phyloP scores from a whole-genome alignment of 139 green algal genomes.

The Spirogloea muscicola region DNA sequence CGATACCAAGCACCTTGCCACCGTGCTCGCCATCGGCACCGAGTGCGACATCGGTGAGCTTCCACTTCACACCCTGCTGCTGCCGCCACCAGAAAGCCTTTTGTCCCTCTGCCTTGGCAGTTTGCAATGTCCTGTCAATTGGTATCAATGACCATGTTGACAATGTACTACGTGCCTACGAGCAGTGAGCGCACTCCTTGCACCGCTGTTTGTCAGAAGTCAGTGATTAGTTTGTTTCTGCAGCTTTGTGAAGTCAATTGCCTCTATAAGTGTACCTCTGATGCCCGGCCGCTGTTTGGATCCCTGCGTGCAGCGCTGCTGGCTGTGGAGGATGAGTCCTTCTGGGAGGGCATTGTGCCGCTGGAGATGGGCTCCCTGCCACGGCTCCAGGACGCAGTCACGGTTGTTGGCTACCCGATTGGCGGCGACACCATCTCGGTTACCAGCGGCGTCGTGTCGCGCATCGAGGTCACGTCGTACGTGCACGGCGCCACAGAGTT shows the following conservation, averaged over 20 bases:
- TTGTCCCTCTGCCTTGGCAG: too few relatives aligned
- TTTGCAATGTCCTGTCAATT: too few relatives aligned
- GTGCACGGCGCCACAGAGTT: constrained; percentile 81
- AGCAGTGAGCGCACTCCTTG: too few relatives aligned
- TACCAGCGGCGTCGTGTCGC: constrained; percentile 68
- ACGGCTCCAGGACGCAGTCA: constrained; percentile 72
- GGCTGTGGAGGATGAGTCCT: constrained; percentile 79
- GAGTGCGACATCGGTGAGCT: constrained; percentile 91
- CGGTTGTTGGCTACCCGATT: constrained; percentile 78
- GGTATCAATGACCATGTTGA: too few relatives aligned
- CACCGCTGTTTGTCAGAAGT: too few relatives aligned
- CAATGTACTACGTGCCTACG: too few relatives aligned
- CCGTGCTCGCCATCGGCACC: constrained; percentile 75
- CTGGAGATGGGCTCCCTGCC: constrained; percentile 76
- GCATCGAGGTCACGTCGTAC: constrained; percentile 86
- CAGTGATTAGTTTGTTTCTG: too few relatives aligned
- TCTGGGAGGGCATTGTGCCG: constrained; percentile 71
- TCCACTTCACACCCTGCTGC: too few relatives aligned
- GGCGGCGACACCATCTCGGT: constrained; percentile 85
- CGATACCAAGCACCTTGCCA: constrained; percentile 85
- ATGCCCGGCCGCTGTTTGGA: too few relatives aligned
- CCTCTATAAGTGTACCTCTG: too few relatives aligned
- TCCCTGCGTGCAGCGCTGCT: constrained; percentile 78
- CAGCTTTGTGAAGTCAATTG: too few relatives aligned
- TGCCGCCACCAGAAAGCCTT: too few relatives aligned